Evolutionary conservation across 208 protist species (phyloP), one percentile per base, ranked within the genome.

Genomic region (Porcisia hertigi): DNA sequence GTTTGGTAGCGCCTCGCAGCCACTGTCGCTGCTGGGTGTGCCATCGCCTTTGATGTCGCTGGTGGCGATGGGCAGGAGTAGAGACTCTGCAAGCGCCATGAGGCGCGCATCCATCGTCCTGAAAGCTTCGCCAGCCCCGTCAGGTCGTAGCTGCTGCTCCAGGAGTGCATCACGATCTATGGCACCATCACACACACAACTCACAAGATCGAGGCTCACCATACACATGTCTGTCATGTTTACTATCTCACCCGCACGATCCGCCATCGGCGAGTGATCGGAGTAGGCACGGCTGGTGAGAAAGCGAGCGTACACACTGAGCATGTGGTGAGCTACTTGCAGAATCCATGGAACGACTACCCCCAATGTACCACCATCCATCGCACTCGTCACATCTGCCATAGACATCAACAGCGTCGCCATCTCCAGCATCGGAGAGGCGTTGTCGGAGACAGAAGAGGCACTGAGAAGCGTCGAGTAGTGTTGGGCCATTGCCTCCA

Each of bases 151-250:
- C 60, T 73, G 70, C 11, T 34, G 30, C 39, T 41, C 25, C 47
- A 82, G 49, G 6, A 84, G 43, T 20, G 65, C 73, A 47, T 84
- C 76, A 30, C 80, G 79, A n/a, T 81, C 72, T n/a, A 92, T 23
- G 25, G 87, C 39, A 34, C 79, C 77, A 70, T 84, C 82, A 64
- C 86, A 92, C 53, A 77, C 77, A 49, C 67, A 80, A 71, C 88
- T 87, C 30, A 92, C 65, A n/a, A 92, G 77, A 64, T 92, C 86
- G 53, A 92, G 70, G 25, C 82, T 75, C 49, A 90, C 76, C 75
- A 86, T 85, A 58, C 69, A 79, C 57, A 85, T 66, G 60, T 92
- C 88, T 47, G 66, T 82, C 47, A 80, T 74, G 75, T 89, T 75
- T 53, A 84, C 73, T 6, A 47, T 59, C 18, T 62, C 36, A 55